A percentile compares a stretch with the other conserved stretches of the same genome.
These are phyloP conservation scores for Nitzschia sp. DNA, from an alignment of 108 stramenopile species.

Conservation along the genomic window DNA sequence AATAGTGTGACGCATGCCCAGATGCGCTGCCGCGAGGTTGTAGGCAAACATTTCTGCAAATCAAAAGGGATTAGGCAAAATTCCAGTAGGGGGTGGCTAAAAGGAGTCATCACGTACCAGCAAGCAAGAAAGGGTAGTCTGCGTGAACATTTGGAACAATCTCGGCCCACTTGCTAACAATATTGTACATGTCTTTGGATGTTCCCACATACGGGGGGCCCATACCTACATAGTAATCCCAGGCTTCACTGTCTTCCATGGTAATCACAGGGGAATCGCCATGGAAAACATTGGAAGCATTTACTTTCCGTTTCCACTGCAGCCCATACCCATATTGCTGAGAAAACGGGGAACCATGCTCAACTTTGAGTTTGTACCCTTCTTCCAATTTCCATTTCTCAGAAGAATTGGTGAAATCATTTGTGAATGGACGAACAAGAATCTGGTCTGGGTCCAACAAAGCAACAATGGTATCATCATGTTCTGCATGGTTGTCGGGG, in stretches of 20 bases:
- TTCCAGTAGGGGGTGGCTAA: not conserved
- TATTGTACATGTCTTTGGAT: constrained; percentile 64
- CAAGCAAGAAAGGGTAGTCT: constrained; percentile 66
- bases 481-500: constrained; percentile 41
- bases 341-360: constrained; percentile 88
- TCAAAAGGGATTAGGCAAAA: not conserved
- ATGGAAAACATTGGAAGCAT: constrained; percentile 47
- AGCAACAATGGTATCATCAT: constrained; percentile 66
- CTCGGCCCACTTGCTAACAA: constrained; percentile 63
- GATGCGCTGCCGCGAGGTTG: constrained; percentile 79
- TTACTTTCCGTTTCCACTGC: constrained; percentile 61
- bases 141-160: constrained; percentile 67
- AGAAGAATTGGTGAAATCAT: constrained; percentile 68
- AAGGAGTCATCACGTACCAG: constrained; percentile 32
- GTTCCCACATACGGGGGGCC: constrained; percentile 75
- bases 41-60: constrained; percentile 70
- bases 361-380: constrained; percentile 44
- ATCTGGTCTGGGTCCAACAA: constrained; percentile 85
- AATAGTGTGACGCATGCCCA: constrained; percentile 57
- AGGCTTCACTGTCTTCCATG: constrained; percentile 43
- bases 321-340: constrained; percentile 88
- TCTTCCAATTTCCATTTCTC: constrained; percentile 46
- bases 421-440: constrained; percentile 73
- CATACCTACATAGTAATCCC: constrained; percentile 58
- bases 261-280: constrained; percentile 48